These are phyloP conservation scores for Plasmodium cynomolgi DNA, from an alignment of 169 alveolate genomes.

Conservation along the genomic window DNA sequence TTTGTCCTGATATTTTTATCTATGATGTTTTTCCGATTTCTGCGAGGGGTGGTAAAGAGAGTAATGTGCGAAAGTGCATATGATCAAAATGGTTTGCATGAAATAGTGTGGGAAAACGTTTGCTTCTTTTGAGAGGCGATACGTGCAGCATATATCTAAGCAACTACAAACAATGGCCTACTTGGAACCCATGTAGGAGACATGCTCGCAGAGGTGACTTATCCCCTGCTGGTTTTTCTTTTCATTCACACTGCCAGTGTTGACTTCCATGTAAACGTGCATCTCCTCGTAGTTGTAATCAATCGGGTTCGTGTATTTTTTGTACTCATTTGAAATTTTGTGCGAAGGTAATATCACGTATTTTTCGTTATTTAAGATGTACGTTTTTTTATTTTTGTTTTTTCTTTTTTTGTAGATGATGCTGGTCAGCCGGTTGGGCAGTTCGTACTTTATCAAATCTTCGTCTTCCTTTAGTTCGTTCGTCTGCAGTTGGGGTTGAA, in stretches of 20 bases:
- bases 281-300: conserved; percentile 75
- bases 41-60: background rate
- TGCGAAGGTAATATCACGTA: conserved; percentile 61
- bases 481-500: conserved; percentile 4
- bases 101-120: background rate
- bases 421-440: conserved; percentile 41
- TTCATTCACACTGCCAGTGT: conserved; percentile 89
- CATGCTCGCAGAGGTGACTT: conserved; percentile 90
- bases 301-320: conserved; percentile 25
- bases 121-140: background rate
- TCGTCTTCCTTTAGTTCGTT: conserved; percentile 61
- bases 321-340: conserved; percentile 60
- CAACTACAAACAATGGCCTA: conserved; percentile 3
- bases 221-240: conserved; percentile 87
- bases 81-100: background rate
- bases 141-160: background rate
- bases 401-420: conserved; percentile 72
- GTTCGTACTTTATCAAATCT: conserved; percentile 33
- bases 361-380: conserved; percentile 52
- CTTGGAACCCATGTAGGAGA: conserved; percentile 90
- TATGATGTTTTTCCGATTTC: conserved; percentile 20
- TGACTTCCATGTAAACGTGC: conserved; percentile 86
- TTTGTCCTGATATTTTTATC: conserved; percentile 86
- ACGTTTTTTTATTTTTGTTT: conserved; percentile 29
- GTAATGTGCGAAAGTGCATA: background rate